phyloP scores from a whole-genome alignment of 1,284 basidiomycete species.

The Taiwanofungus camphoratus region DNA sequence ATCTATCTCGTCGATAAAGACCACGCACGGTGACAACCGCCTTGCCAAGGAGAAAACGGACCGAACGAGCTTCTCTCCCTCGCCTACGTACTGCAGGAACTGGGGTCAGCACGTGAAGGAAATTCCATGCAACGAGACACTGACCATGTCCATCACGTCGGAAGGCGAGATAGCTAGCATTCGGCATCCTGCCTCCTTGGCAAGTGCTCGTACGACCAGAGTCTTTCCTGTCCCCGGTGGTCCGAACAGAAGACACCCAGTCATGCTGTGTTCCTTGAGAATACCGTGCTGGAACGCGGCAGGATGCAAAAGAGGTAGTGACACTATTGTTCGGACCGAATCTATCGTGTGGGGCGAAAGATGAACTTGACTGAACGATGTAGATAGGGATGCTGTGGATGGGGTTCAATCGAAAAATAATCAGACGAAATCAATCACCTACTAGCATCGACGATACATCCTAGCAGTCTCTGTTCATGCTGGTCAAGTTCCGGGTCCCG shows the following conservation, averaged over 20 bases:
- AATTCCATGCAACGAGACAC: constrained; percentile 11
- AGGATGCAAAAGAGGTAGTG: constrained; percentile 86
- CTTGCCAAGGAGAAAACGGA: constrained; percentile 89
- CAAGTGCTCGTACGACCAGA: constrained; percentile 83
- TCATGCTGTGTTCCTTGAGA: constrained; percentile 85
- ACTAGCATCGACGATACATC: constrained; percentile 82
- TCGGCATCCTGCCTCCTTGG: constrained; percentile 84
- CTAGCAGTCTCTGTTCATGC: constrained; percentile 73
- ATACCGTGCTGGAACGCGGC: constrained; percentile 89
- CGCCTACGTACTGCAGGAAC: constrained; percentile 75
- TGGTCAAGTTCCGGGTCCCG: constrained; percentile 68
- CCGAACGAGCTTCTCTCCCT: constrained; percentile 91
- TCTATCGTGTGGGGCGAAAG: constrained; percentile 83
- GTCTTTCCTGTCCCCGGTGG: constrained; percentile 94
- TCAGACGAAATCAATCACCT: constrained; percentile 23
- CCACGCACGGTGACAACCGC: constrained; percentile 84
- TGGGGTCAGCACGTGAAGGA: constrained; percentile 2
- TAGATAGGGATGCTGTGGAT: constrained; percentile 60
- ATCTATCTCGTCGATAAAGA: constrained; percentile 96
- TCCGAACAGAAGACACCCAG: constrained; percentile 83
- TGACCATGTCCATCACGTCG: constrained; percentile 86
- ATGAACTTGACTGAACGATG: constrained; percentile 84
- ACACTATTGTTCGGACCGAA: constrained; percentile 86
- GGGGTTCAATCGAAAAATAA: constrained; percentile 9
- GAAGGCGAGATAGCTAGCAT: constrained; percentile 84